Evolutionary conservation across 2,329 filamentous ascomycete species (phyloP).

Genomic region (Cercospora sojina): DNA sequence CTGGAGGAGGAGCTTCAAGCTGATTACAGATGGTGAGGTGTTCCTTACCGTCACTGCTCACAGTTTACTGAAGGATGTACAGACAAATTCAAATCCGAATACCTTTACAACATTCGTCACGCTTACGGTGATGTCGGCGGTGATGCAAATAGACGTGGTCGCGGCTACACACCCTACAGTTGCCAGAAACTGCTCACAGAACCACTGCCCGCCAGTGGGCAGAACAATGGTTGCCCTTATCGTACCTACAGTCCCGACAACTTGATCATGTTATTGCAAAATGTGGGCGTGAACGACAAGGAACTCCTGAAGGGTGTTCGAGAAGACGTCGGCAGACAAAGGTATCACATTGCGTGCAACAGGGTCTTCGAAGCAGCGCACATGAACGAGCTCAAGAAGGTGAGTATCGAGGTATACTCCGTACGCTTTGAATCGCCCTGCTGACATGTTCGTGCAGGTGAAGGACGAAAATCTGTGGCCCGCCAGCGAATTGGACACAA

Average conservation of each 20-base stretch:
- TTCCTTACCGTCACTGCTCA: neutral
- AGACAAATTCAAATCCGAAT: slow-evolving; percentile 95
- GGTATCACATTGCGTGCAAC: slow-evolving; percentile 95
- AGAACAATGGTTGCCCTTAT: slow-evolving; percentile 92
- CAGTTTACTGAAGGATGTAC: neutral
- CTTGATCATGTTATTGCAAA: slow-evolving; percentile 70
- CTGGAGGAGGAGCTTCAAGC: slow-evolving; percentile 83
- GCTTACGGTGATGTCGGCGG: slow-evolving; percentile 92
- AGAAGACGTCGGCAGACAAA: slow-evolving; percentile 83
- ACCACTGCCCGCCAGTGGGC: slow-evolving; percentile 78
- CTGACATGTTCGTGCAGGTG: slow-evolving; percentile 32
- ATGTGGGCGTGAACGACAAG: slow-evolving; percentile 75
- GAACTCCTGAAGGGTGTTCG: slow-evolving; percentile 76
- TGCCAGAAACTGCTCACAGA: slow-evolving; percentile 96
- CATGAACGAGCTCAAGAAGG: slow-evolving; percentile 57
- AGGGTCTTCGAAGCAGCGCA: slow-evolving; percentile 88
- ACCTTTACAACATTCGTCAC: slow-evolving; percentile 96
- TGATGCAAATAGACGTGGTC: slow-evolving; percentile 79
- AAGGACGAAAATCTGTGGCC: slow-evolving; percentile 51
- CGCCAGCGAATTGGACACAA: slow-evolving; percentile 80
- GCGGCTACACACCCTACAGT: slow-evolving; percentile 86
- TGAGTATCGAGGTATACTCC: slow-evolving; percentile 6
- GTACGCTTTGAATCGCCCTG: neutral
- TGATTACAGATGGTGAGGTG: slow-evolving; percentile 66
- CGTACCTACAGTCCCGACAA: slow-evolving; percentile 90